Evolutionary conservation across 495 filamentous ascomycete species (phyloP).

Genomic region (Xylaria intraflava): DNA sequence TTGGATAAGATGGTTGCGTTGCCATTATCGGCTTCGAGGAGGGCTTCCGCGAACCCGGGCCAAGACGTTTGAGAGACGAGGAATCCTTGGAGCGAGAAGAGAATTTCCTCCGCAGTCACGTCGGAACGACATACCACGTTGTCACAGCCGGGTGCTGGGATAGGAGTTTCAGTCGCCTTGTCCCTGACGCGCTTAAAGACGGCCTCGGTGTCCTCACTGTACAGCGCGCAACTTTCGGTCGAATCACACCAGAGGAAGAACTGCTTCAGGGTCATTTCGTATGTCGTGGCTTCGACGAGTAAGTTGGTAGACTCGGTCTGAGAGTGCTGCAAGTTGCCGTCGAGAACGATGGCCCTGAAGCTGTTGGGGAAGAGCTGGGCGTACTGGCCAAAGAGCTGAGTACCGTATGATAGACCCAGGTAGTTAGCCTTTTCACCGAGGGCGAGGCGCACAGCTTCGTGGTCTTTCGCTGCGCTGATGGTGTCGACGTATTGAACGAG

Average conservation of each 20-base stretch:
- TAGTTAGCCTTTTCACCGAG: constrained; percentile 28
- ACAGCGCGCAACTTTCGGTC: constrained; percentile 22
- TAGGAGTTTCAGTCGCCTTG: constrained; percentile 22
- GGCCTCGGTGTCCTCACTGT: constrained; percentile 22
- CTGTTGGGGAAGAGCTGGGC: constrained; percentile 29
- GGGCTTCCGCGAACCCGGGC: constrained; percentile 15
- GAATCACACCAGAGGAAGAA: constrained; percentile 34
- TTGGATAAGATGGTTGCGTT: constrained; percentile 27
- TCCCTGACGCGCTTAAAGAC: constrained; percentile 22
- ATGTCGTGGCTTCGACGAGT: constrained; percentile 21
- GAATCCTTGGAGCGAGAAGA: constrained; percentile 17
- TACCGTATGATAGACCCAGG: constrained; percentile 50
- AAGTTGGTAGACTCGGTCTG: constrained; percentile 24
- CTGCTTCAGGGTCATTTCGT: constrained; percentile 27
- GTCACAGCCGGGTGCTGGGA: constrained; percentile 30
- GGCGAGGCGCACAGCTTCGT: constrained; percentile 38
- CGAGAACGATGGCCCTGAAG: constrained; percentile 23
- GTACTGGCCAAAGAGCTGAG: constrained; percentile 43
- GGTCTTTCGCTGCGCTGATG: constrained; percentile 33
- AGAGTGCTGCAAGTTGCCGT: constrained; percentile 32
- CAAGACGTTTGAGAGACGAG: constrained; percentile 15
- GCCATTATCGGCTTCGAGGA: constrained; percentile 22
- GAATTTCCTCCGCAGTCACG: constrained; percentile 14
- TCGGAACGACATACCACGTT: constrained; percentile 16
- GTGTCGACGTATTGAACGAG: constrained; percentile 36